phyloP scores from a whole-genome alignment of 352 stramenopile genomes.

The Phytophthora multivora region DNA sequence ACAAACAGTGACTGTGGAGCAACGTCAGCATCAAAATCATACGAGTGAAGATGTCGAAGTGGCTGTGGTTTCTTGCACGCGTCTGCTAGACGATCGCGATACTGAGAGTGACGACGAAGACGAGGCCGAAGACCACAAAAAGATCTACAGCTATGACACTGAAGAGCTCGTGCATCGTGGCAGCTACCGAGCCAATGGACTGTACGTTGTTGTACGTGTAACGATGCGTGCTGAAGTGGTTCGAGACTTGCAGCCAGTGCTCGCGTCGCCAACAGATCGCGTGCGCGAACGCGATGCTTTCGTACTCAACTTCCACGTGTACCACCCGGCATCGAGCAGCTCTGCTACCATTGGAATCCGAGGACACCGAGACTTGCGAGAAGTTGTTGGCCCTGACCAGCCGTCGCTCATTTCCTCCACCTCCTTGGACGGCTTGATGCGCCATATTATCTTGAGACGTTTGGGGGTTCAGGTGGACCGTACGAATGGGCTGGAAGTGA shows the following conservation, averaged over 20 bases:
- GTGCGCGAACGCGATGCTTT: conserved; percentile 59
- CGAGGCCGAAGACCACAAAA: not conserved
- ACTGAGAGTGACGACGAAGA: conserved; percentile 29
- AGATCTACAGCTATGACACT: conserved; percentile 49
- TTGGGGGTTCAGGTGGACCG: conserved; percentile 28
- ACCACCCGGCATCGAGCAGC: conserved; percentile 57
- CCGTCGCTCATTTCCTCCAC: conserved; percentile 47
- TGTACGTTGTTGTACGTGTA: conserved; percentile 59
- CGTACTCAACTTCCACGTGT: conserved; percentile 56
- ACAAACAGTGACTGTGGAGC: not conserved
- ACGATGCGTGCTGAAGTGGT: conserved; percentile 57
- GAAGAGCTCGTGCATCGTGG: conserved; percentile 66
- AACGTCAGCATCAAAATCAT: not conserved
- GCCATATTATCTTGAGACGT: conserved; percentile 59
- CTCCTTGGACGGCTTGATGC: conserved; percentile 47
- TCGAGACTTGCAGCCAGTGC: conserved; percentile 20
- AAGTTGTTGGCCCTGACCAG: conserved; percentile 67
- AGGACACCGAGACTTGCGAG: conserved; percentile 51
- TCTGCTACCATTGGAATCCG: conserved; percentile 28
- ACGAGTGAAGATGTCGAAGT: not conserved
- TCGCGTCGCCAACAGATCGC: conserved; percentile 47
- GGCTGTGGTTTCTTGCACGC: conserved; percentile 45
- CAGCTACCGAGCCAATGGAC: conserved; percentile 61
- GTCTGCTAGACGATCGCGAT: conserved; percentile 45
- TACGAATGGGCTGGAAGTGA: conserved; percentile 27